phyloP scores from a whole-genome alignment of 2,329 filamentous ascomycete genomes.

The Penicillium psychrosexuale region DNA sequence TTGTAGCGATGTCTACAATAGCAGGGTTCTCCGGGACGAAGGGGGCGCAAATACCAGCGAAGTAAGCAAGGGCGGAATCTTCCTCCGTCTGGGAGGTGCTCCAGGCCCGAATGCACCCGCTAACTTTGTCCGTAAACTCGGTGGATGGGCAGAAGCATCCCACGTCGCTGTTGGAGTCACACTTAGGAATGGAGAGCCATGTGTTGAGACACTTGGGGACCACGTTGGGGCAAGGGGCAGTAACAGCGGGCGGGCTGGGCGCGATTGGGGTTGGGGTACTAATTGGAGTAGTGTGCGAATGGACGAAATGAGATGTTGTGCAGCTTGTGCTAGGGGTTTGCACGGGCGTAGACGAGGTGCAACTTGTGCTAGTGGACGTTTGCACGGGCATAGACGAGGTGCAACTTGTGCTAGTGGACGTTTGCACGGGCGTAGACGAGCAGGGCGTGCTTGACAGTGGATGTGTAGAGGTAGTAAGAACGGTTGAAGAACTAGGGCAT shows the following conservation, averaged over 20 bases:
- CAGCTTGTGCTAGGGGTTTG: neutral
- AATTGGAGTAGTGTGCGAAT: neutral
- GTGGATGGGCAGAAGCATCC: conserved; percentile 80
- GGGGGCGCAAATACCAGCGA: conserved; percentile 82
- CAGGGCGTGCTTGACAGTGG: conserved; percentile 58
- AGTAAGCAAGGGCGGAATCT: conserved; percentile 69
- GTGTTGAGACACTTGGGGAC: conserved; percentile 88
- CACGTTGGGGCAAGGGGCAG: conserved; percentile 57
- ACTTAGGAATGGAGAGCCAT: conserved; percentile 69
- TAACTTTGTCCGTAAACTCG: conserved; percentile 72
- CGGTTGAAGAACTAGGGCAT: conserved; percentile 52
- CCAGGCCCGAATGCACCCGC: conserved; percentile 73
- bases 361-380: neutral
- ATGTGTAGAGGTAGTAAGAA: conserved; percentile 52
- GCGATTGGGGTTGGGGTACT: neutral
- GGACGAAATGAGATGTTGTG: neutral
- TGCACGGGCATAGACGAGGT: conserved; percentile 22
- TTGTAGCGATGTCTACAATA: conserved; percentile 50
- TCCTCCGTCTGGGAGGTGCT: conserved; percentile 63
- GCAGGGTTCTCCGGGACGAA: conserved; percentile 71
- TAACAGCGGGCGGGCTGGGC: conserved; percentile 18
- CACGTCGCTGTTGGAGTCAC: conserved; percentile 76
- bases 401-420: neutral
- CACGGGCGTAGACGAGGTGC: conserved; percentile 22
- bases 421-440: conserved; percentile 22